Conservation (phyloP, 2,329 filamentous ascomycete species). For the Ilyonectria mors-panacis region DNA sequence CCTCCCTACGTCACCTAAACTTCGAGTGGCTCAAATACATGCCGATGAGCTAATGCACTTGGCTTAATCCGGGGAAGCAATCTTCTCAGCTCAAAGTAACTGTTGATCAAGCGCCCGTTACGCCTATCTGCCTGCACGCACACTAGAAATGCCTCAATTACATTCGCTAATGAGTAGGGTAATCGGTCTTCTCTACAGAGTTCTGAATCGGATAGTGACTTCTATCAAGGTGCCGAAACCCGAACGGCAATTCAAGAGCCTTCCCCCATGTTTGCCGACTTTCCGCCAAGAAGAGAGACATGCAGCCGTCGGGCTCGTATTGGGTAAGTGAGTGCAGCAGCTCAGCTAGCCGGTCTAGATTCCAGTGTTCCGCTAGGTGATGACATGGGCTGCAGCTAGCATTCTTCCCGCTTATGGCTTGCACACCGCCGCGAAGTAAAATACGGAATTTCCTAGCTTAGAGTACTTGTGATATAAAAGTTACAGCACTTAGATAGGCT, state of each 20-base stretch:
- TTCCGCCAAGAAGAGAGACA: background rate
- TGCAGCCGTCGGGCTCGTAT: background rate
- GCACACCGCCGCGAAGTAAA: background rate
- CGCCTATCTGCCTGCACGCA: background rate
- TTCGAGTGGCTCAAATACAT: background rate
- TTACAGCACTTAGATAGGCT: background rate
- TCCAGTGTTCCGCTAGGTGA: background rate
- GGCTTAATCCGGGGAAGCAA: background rate
- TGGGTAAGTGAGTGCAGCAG: background rate
- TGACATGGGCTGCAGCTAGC: background rate
- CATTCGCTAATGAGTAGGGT: background rate
- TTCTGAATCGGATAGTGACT: background rate
- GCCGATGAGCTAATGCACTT: background rate
- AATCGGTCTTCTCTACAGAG: background rate
- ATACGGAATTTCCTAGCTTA: background rate
- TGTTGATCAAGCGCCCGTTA: background rate
- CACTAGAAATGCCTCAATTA: background rate
- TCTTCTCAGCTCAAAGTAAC: background rate
- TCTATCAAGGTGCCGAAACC: background rate
- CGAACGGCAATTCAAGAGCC: background rate
- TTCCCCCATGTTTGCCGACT: background rate
- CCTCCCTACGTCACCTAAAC: background rate
- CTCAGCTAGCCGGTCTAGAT: background rate
- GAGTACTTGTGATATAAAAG: background rate
- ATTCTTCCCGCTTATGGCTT: background rate